These are phyloP conservation scores for Forsythia viridissima DNA, from an alignment of 257 asterid genomes.

Conservation along the genomic window DNA sequence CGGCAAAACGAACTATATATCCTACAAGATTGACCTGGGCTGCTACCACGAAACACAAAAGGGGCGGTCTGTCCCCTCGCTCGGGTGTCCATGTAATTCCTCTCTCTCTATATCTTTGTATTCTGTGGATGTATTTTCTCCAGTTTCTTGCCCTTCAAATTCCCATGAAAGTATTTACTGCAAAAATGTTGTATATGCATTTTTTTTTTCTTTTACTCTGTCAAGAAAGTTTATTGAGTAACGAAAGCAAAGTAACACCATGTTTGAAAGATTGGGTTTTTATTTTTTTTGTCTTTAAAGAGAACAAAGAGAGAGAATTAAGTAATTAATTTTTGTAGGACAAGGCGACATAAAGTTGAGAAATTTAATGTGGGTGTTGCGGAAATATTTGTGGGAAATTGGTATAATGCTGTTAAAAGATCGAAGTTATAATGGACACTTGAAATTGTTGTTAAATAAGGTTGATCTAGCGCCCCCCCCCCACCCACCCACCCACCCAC, in stretches of 20 bases:
- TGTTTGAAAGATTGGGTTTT: neutral
- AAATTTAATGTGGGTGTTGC: conserved; percentile 10
- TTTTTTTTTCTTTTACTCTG: too few species aligned
- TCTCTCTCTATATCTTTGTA: conserved; percentile 1
- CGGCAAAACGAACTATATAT: neutral
- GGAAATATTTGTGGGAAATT: neutral
- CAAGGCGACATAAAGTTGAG: neutral
- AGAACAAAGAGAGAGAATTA: neutral
- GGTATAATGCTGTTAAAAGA: conserved; percentile 5
- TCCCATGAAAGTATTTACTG: neutral
- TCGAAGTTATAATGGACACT: neutral
- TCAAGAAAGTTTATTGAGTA: neutral
- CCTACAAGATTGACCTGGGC: neutral
- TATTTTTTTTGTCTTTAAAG: too few species aligned
- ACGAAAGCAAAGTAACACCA: too few species aligned
- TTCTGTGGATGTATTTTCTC: neutral
- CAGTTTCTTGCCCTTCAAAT: neutral
- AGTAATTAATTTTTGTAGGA: neutral
- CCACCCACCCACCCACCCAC: too few species aligned
- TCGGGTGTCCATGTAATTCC: neutral
- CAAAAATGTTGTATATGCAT: too few species aligned
- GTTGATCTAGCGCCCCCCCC: neutral
- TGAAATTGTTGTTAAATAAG: conserved; percentile 14
- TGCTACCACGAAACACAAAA: neutral
- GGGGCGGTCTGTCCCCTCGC: neutral